Percentiles rank a stretch among this genome's conserved stretches.
These are phyloP conservation scores for Penicillium sp. DNA, from an alignment of 2,329 filamentous ascomycete species.

Conservation along the genomic window DNA sequence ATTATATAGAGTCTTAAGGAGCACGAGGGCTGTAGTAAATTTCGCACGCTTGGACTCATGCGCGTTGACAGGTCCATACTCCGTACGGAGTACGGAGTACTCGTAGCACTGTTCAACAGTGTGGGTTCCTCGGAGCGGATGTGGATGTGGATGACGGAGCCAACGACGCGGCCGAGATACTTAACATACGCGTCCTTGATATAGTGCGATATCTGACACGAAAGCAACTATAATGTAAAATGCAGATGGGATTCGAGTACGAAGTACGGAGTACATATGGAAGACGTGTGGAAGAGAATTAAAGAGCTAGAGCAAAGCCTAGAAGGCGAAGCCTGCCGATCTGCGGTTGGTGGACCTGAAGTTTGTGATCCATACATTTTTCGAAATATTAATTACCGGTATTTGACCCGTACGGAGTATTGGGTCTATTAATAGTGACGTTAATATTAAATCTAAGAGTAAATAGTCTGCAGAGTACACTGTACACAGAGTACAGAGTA, in stretches of 20 bases:
- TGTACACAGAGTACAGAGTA: not conserved
- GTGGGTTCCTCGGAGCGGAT: not conserved
- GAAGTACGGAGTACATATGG: not conserved
- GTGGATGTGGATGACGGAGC: conserved; percentile 2
- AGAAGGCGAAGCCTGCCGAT: conserved; percentile 4
- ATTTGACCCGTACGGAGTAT: not conserved
- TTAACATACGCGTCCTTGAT: not conserved
- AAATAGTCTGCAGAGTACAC: not conserved
- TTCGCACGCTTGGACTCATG: not conserved
- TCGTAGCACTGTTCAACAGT: not conserved
- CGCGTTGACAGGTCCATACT: not conserved
- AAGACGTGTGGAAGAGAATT: not conserved
- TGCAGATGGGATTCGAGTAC: no score
- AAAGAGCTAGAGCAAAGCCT: not conserved
- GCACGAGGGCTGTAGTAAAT: not conserved
- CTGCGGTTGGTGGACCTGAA: not conserved
- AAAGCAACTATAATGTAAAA: no score
- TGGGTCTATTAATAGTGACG: not conserved
- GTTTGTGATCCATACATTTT: not conserved
- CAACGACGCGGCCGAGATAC: not conserved
- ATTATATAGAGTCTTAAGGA: not conserved
- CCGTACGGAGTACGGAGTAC: no score
- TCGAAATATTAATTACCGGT: not conserved
- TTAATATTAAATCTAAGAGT: not conserved
- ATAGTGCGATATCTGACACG: not conserved